Conservation (phyloP, 176 grass and related monocot genomes). For the Avena eriantha region DNA sequence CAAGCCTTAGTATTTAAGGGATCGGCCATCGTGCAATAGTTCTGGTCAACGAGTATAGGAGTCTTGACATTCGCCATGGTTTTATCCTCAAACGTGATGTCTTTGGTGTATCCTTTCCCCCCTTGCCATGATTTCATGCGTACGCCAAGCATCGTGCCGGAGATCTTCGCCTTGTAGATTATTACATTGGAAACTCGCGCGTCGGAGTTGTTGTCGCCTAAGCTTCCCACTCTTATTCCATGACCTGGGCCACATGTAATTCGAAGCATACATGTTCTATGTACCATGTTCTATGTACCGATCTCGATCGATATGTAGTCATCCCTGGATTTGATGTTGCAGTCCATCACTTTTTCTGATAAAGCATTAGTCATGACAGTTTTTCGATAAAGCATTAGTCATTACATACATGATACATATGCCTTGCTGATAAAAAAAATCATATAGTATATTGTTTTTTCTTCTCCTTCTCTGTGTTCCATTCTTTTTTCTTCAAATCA, state of each 20-base stretch:
- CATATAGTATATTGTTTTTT: too few relatives aligned
- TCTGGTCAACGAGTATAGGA: not conserved
- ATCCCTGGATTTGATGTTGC: not conserved
- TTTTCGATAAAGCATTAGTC: too few relatives aligned
- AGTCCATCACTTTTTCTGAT: not conserved
- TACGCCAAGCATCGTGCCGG: not conserved
- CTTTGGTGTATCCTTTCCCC: not conserved
- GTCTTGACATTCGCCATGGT: not conserved
- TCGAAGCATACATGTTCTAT: not conserved
- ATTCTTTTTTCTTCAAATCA: too few relatives aligned
- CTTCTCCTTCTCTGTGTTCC: too few relatives aligned
- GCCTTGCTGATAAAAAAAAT: too few relatives aligned
- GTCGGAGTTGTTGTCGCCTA: not conserved
- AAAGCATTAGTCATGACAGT: too few relatives aligned
- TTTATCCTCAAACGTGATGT: not conserved
- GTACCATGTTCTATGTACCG: too few relatives aligned
- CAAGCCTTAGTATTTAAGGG: not conserved
- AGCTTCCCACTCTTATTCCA: not conserved
- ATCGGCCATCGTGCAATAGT: not conserved
- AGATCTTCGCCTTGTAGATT: not conserved
- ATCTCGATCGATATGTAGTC: not conserved
- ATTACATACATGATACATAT: too few relatives aligned
- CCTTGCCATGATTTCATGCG: not conserved
- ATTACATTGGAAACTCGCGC: not conserved
- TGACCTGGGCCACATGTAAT: not conserved